A percentile compares a stretch with the other conserved stretches of the same genome.
phyloP scores from a whole-genome alignment of 2,329 filamentous ascomycete genomes.

The Amauroascus verrucosus region DNA sequence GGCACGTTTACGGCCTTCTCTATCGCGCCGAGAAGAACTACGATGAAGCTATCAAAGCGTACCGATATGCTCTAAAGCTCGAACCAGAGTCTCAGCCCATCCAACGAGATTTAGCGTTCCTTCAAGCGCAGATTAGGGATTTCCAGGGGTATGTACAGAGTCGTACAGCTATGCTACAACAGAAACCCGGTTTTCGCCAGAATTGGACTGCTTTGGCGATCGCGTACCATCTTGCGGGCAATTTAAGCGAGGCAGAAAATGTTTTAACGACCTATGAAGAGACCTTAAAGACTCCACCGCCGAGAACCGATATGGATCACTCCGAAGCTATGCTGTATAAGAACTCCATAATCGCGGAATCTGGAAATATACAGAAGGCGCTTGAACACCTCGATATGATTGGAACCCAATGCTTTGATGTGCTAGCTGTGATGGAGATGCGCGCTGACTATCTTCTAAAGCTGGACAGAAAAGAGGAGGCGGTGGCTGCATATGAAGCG shows the following conservation, averaged over 20 bases:
- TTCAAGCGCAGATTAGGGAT: constrained; percentile 95
- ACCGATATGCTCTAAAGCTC: constrained; percentile 85
- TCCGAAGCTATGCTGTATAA: constrained; percentile 93
- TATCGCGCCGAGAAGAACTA: constrained; percentile 95
- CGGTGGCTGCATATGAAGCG: constrained; percentile 66
- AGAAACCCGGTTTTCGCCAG: constrained; percentile 68
- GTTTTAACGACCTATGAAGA: constrained; percentile 87
- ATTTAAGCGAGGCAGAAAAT: constrained; percentile 76
- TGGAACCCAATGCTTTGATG: constrained; percentile 69
- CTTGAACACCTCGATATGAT: constrained; percentile 74
- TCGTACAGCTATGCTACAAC: constrained; percentile 75
- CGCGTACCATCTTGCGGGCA: constrained; percentile 81
- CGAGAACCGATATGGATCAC: constrained; percentile 75
- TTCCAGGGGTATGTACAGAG: constrained; percentile 89
- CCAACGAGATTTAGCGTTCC: constrained; percentile 79
- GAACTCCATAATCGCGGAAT: constrained; percentile 85
- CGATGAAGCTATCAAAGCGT: constrained; percentile 97
- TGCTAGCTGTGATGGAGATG: constrained; percentile 73
- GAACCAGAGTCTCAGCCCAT: constrained; percentile 95
- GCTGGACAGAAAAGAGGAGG: constrained; percentile 67
- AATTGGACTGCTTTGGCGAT: constrained; percentile 98
- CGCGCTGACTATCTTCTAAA: constrained; percentile 74
- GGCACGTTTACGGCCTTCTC: constrained; percentile 95
- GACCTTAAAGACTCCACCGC: constrained; percentile 71
- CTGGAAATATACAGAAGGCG: constrained; percentile 70